Percentiles rank a stretch among this genome's conserved stretches.
Evolutionary conservation across 208 protist species (phyloP).

Genomic region (Tritrichomonas musculus): DNA sequence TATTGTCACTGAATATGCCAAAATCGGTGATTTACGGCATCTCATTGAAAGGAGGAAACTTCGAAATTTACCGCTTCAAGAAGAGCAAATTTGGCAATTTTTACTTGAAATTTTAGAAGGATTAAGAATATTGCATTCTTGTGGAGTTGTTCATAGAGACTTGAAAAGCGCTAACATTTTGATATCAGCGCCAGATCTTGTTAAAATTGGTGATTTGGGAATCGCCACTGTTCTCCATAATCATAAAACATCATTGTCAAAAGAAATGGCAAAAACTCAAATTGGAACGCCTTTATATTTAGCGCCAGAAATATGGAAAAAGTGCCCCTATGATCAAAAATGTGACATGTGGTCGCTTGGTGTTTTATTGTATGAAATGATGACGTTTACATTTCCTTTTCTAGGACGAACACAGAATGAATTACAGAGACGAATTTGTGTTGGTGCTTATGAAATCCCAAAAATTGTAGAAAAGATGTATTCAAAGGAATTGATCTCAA

Average conservation of each 20-base stretch:
- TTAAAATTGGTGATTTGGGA: too few relatives aligned
- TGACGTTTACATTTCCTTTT: constrained; percentile 40
- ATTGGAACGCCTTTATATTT: constrained; percentile 49
- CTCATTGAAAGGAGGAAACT: background rate
- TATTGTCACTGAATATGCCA: constrained; percentile 58
- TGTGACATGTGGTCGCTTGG: too few relatives aligned
- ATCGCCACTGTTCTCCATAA: background rate
- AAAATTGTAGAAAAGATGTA: too few relatives aligned
- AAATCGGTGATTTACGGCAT: constrained; percentile 50
- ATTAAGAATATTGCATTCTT: background rate
- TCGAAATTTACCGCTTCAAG: background rate
- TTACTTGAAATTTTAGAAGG: background rate
- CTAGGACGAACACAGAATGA: background rate
- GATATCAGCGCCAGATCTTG: too few relatives aligned
- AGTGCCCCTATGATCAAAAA: too few relatives aligned
- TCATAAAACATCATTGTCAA: too few relatives aligned
- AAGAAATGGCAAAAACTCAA: background rate
- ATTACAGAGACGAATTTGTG: background rate
- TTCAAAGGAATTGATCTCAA: background rate
- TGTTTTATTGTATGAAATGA: too few relatives aligned
- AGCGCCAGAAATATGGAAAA: constrained; percentile 57
- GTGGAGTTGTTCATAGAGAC: background rate
- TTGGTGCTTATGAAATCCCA: background rate
- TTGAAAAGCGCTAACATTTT: too few relatives aligned
- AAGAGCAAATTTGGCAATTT: background rate